Base-by-base conservation (phyloP, 768 basidiomycete species). In the Rhodotorula kratochvilovae region DNA sequence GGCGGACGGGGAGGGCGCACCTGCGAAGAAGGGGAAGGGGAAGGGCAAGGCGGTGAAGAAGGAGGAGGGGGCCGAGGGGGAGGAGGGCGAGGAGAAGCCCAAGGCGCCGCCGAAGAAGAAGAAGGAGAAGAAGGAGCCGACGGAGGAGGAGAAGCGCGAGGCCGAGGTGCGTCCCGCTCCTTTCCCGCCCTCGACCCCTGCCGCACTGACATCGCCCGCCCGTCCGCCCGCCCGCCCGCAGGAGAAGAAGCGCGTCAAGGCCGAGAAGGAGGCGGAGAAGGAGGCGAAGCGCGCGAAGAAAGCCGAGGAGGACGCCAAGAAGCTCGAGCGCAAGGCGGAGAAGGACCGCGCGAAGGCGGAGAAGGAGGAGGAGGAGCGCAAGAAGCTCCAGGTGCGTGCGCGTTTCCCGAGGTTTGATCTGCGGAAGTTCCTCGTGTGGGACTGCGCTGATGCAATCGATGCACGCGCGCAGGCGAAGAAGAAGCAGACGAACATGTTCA, bases 401-500 rank as follows among this genome's bases (percentile, higher is more conserved):
- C 15, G n/a, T n/a, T n/a, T n/a, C n/a, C n/a, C n/a, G n/a, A n/a
- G n/a, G n/a, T n/a, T n/a, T n/a, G 11, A 23, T 33, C 19, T 43
- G 27, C 11, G 7, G 4, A 12, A 21, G 11, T 3, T 27, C 27
- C 1, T 8, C 48, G 8, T 27, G 10, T n/a, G 8, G 15, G 42
- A 51, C n/a, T 35, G 53, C 35, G 12, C 59, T 46, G 36, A 51
- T 19, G 16, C 25, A 35, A 36, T 23, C 21, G 12, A 8, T n/a
- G 8, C 1, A 7, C 7, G 6, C 21, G 23, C n/a, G 21, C 68
- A 80, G 78, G 85, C 86, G 5, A 86, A 88, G 62, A 85, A 86
- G 64, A 91, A 86, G 80, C 90, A 90, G 8, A 85, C 87, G 42
- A 87, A 87, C 15, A 80, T 90, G 21, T 87, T 95, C 87, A 84